A percentile compares a stretch with the other conserved stretches of the same genome.
Evolutionary conservation across 257 asterid genomes (phyloP).

Genomic region (Ilex asprella): DNA sequence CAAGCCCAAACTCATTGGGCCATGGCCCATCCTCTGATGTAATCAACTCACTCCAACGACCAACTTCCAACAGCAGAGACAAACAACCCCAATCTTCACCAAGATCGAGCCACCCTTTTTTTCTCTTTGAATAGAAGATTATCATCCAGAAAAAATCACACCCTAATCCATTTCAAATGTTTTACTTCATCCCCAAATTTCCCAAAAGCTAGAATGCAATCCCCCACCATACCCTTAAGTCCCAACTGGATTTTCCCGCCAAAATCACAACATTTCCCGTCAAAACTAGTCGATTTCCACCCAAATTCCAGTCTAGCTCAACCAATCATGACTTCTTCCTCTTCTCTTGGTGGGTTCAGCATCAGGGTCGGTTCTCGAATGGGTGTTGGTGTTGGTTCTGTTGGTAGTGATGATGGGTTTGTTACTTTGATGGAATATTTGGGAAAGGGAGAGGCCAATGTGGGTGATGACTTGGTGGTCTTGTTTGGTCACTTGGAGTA

Average conservation of each 20-base stretch:
- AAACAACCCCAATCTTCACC: too few relatives aligned
- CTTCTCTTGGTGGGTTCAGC: conserved; percentile 29
- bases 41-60: too few relatives aligned
- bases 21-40: too few relatives aligned
- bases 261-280: conserved; percentile 23
- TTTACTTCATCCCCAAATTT: conserved; percentile 1
- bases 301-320: conserved; percentile 22
- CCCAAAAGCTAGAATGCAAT: conserved; percentile 33
- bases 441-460: conserved; percentile 52
- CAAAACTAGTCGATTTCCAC: conserved; percentile 19
- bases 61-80: too few relatives aligned
- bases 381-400: conserved; percentile 15
- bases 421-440: conserved; percentile 64
- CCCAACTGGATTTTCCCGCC: conserved; percentile 34
- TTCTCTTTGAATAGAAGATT: too few relatives aligned
- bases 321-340: conserved; percentile 34
- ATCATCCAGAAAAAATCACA: neutral
- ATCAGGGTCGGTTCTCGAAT: conserved; percentile 32
- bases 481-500: conserved; percentile 61
- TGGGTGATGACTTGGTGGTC: conserved; percentile 66
- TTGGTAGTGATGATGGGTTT: conserved; percentile 26
- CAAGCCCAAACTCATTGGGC: too few relatives aligned
- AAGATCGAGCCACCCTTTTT: too few relatives aligned
- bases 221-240: conserved; percentile 26
- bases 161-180: conserved; percentile 20